These are phyloP conservation scores for Trichoderma pleuroti DNA, from an alignment of 2,329 filamentous ascomycete genomes.

Conservation along the genomic window DNA sequence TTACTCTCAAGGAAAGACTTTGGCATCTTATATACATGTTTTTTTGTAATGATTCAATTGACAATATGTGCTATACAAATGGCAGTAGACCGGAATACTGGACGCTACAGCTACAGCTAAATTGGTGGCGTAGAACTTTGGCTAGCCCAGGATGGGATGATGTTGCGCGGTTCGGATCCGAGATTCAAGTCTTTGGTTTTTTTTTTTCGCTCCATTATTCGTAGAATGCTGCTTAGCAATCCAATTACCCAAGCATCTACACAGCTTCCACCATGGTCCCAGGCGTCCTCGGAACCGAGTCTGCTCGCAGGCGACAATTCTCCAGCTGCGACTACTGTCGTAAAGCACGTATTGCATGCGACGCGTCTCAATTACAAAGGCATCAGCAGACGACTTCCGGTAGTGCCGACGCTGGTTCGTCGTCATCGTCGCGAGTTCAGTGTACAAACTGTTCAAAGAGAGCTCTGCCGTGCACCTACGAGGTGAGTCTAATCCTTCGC, in stretches of 20 bases:
- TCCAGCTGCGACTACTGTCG: slow-evolving; percentile 8
- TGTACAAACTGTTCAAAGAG: slow-evolving; percentile 3
- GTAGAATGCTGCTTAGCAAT: background rate
- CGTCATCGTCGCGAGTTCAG: background rate
- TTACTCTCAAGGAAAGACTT: background rate
- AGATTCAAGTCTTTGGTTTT: background rate
- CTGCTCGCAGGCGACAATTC: background rate
- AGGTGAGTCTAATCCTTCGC: background rate
- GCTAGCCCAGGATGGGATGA: background rate
- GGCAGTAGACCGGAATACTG: background rate
- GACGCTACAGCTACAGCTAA: background rate
- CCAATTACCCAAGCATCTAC: background rate
- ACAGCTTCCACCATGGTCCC: background rate
- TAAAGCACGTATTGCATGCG: slow-evolving; percentile 5
- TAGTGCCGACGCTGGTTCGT: background rate
- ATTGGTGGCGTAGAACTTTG: background rate
- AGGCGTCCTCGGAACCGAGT: background rate
- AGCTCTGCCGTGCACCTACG: background rate
- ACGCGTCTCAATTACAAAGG: background rate
- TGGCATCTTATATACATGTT: background rate
- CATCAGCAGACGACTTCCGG: background rate
- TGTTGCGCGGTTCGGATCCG: background rate
- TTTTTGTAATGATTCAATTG: background rate
- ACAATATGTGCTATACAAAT: background rate
- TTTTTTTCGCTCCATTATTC: background rate